Evolutionary conservation across 805 yeast genomes (phyloP).

Genomic region (Wickerhamiella nectarea): DNA sequence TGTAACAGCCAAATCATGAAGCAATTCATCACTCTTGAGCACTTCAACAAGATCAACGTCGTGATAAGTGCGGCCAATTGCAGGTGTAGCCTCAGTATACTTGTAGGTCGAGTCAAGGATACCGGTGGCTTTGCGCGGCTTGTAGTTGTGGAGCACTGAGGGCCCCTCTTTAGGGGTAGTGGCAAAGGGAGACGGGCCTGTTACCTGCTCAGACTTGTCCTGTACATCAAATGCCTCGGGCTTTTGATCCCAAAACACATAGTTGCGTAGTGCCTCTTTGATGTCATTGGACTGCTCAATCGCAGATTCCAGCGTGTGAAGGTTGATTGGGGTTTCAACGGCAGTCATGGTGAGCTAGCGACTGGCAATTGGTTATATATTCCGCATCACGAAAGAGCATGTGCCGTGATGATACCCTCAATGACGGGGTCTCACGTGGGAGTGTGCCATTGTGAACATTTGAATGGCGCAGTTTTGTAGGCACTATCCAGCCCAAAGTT

Average conservation of each 20-base stretch:
- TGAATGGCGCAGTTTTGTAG: too few species aligned
- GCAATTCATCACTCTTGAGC: constrained; percentile 12
- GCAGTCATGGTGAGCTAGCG: neutral
- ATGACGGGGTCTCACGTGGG: neutral
- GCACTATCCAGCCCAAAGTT: too few species aligned
- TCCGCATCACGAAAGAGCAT: neutral
- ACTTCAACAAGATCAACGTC: constrained; percentile 20
- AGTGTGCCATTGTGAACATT: neutral
- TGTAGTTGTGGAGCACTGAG: constrained; percentile 12
- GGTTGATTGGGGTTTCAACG: neutral
- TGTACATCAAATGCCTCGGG: constrained; percentile 16
- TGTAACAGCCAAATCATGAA: constrained; percentile 33
- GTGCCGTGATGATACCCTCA: neutral
- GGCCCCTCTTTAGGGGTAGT: constrained; percentile 19
- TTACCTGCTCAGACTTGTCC: constrained; percentile 7
- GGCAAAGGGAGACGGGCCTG: constrained; percentile 23
- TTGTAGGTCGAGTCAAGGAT: constrained; percentile 20
- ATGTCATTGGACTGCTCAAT: neutral
- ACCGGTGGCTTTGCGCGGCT: constrained; percentile 19
- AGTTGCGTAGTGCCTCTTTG: constrained; percentile 2
- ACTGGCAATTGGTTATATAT: neutral
- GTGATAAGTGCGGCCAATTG: constrained; percentile 4
- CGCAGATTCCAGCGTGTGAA: neutral
- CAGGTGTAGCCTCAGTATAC: constrained; percentile 16
- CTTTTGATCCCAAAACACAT: constrained; percentile 14